Conservation (phyloP, 768 basidiomycete species). For the Dacryopinax spathularia region DNA sequence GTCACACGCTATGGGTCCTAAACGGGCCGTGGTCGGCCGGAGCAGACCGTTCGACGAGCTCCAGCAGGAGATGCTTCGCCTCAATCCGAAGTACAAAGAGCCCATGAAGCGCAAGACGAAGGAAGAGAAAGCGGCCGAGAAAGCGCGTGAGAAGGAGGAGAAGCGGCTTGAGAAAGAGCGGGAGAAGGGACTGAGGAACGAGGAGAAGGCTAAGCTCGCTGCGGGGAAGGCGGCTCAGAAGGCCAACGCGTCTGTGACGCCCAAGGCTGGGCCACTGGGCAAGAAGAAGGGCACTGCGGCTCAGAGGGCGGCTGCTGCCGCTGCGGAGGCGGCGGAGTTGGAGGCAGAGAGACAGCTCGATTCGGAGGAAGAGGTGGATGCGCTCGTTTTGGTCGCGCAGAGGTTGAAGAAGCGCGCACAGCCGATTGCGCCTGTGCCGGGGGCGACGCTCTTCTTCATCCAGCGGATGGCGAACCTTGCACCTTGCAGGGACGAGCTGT, state of each 20-base stretch:
- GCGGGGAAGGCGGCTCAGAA: constrained; percentile 36
- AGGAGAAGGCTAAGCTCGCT: constrained; percentile 33
- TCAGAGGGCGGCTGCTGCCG: constrained; percentile 26
- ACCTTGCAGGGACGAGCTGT: neutral
- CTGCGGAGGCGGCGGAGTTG: constrained; percentile 24
- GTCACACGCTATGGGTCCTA: constrained; percentile 93
- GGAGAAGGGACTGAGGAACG: constrained; percentile 48
- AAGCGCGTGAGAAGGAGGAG: constrained; percentile 36
- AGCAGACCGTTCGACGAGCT: constrained; percentile 74
- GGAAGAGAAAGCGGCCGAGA: constrained; percentile 48
- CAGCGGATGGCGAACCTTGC: neutral
- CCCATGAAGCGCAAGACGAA: constrained; percentile 78
- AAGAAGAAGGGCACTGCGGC: constrained; percentile 41
- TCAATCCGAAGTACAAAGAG: constrained; percentile 79
- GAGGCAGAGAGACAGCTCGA: constrained; percentile 1
- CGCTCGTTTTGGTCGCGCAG: neutral
- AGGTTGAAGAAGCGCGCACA: neutral
- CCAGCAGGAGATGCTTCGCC: constrained; percentile 73
- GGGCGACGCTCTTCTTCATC: neutral
- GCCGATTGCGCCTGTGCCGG: neutral
- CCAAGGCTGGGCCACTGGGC: constrained; percentile 37
- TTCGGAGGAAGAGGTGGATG: neutral
- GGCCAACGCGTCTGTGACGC: constrained; percentile 16
- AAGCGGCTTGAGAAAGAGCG: constrained; percentile 40
- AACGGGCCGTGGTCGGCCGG: constrained; percentile 79